Base-by-base conservation (phyloP, 768 basidiomycete species). In the Macrolepiota fuliginosa region DNA sequence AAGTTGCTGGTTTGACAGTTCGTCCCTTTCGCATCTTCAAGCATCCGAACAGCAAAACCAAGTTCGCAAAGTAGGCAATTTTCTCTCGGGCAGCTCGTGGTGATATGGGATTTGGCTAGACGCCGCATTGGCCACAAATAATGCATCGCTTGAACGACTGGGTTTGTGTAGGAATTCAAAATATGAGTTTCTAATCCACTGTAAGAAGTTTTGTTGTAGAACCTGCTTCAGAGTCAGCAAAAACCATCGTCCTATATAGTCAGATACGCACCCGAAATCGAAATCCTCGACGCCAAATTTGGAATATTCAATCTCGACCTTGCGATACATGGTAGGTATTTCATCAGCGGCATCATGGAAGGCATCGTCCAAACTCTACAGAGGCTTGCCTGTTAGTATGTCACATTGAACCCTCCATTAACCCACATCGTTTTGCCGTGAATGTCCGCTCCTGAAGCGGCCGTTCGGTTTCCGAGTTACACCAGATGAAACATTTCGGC, bases 251-350 rank as follows among this genome's bases (percentile, higher is more conserved):
- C 7, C 9, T 17, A 36, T 17, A 45, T 36, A 19, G 29, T 54
- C n/a, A 29, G 51, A 42, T 36, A 72, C 82, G 59, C 71, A 94
- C 95, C 84, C 96, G 69, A 99, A 99, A 74, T 99, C 97, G 69
- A 99, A 99, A 73, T 99, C 96, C 71, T 98, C 96, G 17, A 98
- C 93, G 3, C 96, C 96, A 68, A 99, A 99, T 69, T 96, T 96
- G 40, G 93, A 96, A 71, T 99, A 99, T 73, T 96, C 94, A 68
- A 99, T 99, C 74, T 98, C 96, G 15, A 97, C 95, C 68, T 89
- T 90, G 61, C 91, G 87, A 72, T 97, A 99, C 63, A 87, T 82
- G 58, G 82, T 84, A 0, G 96, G 93, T 52, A 94, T 83, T 29
- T 85, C 82, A 39, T 82, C 85, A 29, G 78, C 79, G 19, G 73